Conservation (phyloP, 352 stramenopile genomes). For the Aphanomyces stellatus region DNA sequence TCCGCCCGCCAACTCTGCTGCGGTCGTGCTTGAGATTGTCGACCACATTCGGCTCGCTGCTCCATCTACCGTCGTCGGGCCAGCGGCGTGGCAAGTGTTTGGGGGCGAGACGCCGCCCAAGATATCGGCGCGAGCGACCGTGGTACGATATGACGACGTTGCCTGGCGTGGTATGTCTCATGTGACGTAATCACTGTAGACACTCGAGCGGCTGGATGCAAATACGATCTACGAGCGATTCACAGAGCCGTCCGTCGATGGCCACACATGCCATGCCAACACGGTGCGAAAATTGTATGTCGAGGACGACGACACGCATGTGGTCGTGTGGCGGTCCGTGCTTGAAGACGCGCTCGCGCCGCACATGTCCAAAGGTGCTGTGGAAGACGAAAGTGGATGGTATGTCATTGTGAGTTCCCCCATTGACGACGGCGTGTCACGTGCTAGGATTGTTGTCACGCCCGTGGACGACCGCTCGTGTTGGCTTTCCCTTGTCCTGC, state of each 20-base stretch:
- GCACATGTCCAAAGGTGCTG: neutral
- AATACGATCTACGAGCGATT: conserved; percentile 1
- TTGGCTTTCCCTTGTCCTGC: neutral
- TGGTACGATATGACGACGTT: neutral
- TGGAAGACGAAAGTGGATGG: conserved; percentile 11
- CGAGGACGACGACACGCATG: neutral
- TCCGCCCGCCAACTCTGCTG: neutral
- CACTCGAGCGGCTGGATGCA: neutral
- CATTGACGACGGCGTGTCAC: neutral
- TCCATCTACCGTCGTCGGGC: neutral
- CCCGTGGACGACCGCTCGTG: neutral
- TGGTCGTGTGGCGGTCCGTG: conserved; percentile 11
- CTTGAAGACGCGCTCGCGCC: conserved; percentile 11
- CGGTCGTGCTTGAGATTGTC: neutral
- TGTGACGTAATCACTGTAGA: neutral
- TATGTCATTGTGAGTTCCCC: neutral
- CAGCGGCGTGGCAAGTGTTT: neutral
- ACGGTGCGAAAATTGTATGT: neutral
- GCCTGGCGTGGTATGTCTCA: neutral
- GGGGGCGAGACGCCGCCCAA: neutral
- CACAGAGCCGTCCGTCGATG: neutral
- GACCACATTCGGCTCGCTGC: neutral
- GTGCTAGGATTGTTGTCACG: neutral
- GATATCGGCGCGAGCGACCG: neutral
- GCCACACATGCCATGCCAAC: neutral